phyloP scores from a whole-genome alignment of 257 asterid species.

The Prunella vulgaris region DNA sequence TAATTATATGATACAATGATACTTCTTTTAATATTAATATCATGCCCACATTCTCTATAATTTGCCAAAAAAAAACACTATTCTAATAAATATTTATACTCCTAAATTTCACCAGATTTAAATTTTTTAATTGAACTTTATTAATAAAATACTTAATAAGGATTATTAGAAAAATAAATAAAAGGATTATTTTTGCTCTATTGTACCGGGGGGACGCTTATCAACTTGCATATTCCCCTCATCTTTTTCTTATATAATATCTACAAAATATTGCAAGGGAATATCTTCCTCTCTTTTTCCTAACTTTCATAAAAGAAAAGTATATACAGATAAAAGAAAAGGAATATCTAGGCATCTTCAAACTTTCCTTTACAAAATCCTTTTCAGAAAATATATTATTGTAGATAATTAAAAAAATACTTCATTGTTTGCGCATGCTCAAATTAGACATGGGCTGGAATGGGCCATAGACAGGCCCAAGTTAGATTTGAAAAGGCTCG shows the following conservation, averaged over 20 bases:
- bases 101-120: no score
- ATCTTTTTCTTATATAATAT: background rate
- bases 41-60: no score
- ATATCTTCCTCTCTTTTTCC: constrained; percentile 12
- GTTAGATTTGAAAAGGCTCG: no score
- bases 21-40: no score
- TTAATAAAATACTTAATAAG: no score
- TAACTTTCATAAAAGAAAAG: constrained; percentile 17
- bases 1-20: no score
- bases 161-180: no score
- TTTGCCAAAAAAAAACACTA: no score
- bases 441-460: background rate
- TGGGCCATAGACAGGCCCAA: background rate
- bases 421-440: background rate
- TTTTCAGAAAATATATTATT: background rate
- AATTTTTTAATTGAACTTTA: no score
- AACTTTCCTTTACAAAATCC: background rate
- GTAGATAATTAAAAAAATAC: background rate
- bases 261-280: constrained; percentile 10
- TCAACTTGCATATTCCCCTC: constrained; percentile 5
- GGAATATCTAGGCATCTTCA: background rate
- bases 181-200: no score
- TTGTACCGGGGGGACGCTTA: no score
- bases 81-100: no score
- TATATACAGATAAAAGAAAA: background rate